Percentiles rank a stretch among this genome's conserved stretches.
Conservation (phyloP, 768 basidiomycete species). For the Tylopilus vinaceipallidus region DNA sequence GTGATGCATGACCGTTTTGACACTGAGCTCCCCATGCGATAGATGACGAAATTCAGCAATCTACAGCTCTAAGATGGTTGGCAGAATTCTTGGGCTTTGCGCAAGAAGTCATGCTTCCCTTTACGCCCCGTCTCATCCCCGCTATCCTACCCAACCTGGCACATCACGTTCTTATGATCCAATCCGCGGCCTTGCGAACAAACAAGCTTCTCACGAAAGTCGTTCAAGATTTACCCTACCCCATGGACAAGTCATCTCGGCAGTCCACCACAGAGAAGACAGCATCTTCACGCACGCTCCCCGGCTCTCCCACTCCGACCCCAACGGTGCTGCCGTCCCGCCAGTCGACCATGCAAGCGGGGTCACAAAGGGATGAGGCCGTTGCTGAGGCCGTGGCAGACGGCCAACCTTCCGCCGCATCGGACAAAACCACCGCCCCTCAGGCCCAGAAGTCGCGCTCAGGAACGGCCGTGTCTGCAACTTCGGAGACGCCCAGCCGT, state of each 20-base stretch:
- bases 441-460: slow-evolving; percentile 29
- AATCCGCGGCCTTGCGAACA: slow-evolving; percentile 79
- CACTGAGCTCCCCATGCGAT: background rate
- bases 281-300: slow-evolving; percentile 35
- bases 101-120: slow-evolving; percentile 90
- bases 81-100: slow-evolving; percentile 86
- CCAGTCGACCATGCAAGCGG: slow-evolving; percentile 46
- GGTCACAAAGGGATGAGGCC: slow-evolving; percentile 43
- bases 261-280: slow-evolving; percentile 28
- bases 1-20: background rate
- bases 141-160: slow-evolving; percentile 94
- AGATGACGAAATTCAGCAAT: slow-evolving; percentile 94
- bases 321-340: slow-evolving; percentile 43
- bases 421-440: slow-evolving; percentile 41
- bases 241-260: slow-evolving; percentile 45
- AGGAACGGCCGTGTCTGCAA: slow-evolving; percentile 18
- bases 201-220: slow-evolving; percentile 84
- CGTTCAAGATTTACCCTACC: slow-evolving; percentile 81
- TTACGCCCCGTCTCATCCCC: slow-evolving; percentile 89
- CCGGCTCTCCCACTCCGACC: slow-evolving; percentile 56
- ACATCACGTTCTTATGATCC: slow-evolving; percentile 86
- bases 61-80: slow-evolving; percentile 91
- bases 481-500: slow-evolving; percentile 45
- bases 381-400: slow-evolving; percentile 46
- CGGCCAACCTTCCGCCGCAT: slow-evolving; percentile 25